These are phyloP conservation scores for Botrytis fabae DNA, from an alignment of 2,329 filamentous ascomycete genomes.

Conservation along the genomic window DNA sequence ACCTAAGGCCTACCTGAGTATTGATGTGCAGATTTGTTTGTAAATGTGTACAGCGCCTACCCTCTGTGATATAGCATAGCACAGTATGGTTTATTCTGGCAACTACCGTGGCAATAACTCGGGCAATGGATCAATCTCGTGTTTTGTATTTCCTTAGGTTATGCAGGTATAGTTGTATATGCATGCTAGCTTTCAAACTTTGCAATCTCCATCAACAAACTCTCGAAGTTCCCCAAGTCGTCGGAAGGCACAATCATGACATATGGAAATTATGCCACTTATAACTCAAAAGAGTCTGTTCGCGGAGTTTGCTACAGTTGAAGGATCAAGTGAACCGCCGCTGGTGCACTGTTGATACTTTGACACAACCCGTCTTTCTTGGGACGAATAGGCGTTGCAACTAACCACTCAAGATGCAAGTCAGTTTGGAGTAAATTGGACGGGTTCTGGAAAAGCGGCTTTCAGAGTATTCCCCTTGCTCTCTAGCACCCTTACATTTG, in stretches of 20 bases:
- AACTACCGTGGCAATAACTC: constrained; percentile 22
- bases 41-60: neutral
- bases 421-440: constrained; percentile 35
- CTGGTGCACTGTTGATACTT: constrained; percentile 22
- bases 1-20: neutral
- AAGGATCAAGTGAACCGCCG: constrained; percentile 25
- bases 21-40: neutral
- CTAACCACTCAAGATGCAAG: constrained; percentile 14
- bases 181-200: constrained; percentile 16
- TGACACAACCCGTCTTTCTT: constrained; percentile 25
- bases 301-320: constrained; percentile 28
- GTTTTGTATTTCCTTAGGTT: constrained; percentile 13
- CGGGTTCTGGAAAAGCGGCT: constrained; percentile 33
- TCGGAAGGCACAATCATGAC: constrained; percentile 6
- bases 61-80: neutral
- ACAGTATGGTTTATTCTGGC: constrained; percentile 7
- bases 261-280: constrained; percentile 8
- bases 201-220: neutral
- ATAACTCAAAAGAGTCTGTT: constrained; percentile 26
- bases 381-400: constrained; percentile 31
- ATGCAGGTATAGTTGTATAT: constrained; percentile 17
- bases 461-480: constrained; percentile 25
- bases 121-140: constrained; percentile 16
- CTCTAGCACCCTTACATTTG: constrained; percentile 27
- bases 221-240: constrained; percentile 6